Percentiles rank a stretch among this genome's conserved stretches.
phyloP scores from a whole-genome alignment of 2,329 filamentous ascomycete species.

The Magnaporthales sp. region DNA sequence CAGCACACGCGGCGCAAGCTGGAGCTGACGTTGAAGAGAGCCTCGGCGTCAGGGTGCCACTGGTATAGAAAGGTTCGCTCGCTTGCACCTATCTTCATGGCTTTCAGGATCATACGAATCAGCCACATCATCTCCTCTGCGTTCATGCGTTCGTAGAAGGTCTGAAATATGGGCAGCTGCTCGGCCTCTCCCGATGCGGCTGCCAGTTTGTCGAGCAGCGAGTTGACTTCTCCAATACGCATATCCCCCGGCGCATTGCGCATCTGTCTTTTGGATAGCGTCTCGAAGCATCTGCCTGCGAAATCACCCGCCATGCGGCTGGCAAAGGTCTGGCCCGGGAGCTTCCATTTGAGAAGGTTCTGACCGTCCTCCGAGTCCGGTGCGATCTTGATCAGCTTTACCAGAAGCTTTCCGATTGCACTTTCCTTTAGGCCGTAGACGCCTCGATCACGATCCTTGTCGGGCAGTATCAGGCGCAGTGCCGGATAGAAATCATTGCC shows the following conservation, averaged over 20 bases:
- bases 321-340: constrained; percentile 60
- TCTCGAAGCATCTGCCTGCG: constrained; percentile 78
- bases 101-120: constrained; percentile 83
- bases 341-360: constrained; percentile 83
- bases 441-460: constrained; percentile 83
- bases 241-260: constrained; percentile 65
- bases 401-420: constrained; percentile 79
- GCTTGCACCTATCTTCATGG: constrained; percentile 66
- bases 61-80: constrained; percentile 81
- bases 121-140: constrained; percentile 90
- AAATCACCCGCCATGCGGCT: constrained; percentile 79
- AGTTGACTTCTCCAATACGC: constrained; percentile 85
- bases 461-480: constrained; percentile 81
- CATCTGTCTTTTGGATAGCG: constrained; percentile 77
- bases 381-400: constrained; percentile 87
- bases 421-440: constrained; percentile 95
- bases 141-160: constrained; percentile 88
- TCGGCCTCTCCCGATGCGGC: constrained; percentile 71
- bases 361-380: constrained; percentile 83
- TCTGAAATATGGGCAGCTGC: constrained; percentile 70
- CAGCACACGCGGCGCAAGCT: constrained; percentile 87
- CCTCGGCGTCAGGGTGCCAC: constrained; percentile 72
- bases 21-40: constrained; percentile 81
- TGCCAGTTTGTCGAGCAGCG: constrained; percentile 70
- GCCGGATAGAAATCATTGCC: constrained; percentile 91